Conservation (phyloP, 352 stramenopile genomes). For the Pilasporangium apinafurcum region DNA sequence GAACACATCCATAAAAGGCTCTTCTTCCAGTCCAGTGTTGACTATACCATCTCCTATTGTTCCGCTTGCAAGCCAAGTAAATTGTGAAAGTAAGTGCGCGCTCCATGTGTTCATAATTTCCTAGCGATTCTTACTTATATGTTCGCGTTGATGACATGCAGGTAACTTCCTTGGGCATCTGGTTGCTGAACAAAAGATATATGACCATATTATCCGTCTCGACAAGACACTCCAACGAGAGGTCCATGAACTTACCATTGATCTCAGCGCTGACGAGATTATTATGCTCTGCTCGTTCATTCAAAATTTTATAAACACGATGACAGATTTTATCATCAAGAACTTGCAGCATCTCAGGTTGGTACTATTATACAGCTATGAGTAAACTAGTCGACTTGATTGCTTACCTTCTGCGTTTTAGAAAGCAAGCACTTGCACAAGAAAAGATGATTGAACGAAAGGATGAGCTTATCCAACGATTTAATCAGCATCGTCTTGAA, state of each 20-base stretch:
- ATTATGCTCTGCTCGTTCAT: slow-evolving; percentile 17
- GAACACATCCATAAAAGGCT: neutral
- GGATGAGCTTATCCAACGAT: slow-evolving; percentile 44
- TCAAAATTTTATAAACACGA: slow-evolving; percentile 14
- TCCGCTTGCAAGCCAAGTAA: too few species aligned
- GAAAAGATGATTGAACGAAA: slow-evolving; percentile 56
- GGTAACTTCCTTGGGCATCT: too few species aligned
- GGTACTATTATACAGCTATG: slow-evolving; percentile 1
- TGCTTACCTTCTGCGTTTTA: slow-evolving; percentile 6
- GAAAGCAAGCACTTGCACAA: slow-evolving; percentile 27
- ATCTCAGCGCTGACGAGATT: slow-evolving; percentile 12
- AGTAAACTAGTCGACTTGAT: neutral
- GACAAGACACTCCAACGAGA: too few species aligned
- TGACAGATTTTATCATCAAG: slow-evolving; percentile 14
- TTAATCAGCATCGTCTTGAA: slow-evolving; percentile 55
- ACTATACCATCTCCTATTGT: too few species aligned
- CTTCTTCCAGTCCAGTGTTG: too few species aligned
- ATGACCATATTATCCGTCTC: too few species aligned
- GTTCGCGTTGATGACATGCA: too few species aligned
- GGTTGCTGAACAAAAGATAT: too few species aligned
- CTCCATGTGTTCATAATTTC: too few species aligned
- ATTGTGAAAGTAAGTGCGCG: too few species aligned
- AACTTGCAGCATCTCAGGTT: slow-evolving; percentile 18
- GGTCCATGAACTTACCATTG: too few species aligned
- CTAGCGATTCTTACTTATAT: too few species aligned